phyloP scores from a whole-genome alignment of 2,329 filamentous ascomycete species.

The Aschersonia sp. region DNA sequence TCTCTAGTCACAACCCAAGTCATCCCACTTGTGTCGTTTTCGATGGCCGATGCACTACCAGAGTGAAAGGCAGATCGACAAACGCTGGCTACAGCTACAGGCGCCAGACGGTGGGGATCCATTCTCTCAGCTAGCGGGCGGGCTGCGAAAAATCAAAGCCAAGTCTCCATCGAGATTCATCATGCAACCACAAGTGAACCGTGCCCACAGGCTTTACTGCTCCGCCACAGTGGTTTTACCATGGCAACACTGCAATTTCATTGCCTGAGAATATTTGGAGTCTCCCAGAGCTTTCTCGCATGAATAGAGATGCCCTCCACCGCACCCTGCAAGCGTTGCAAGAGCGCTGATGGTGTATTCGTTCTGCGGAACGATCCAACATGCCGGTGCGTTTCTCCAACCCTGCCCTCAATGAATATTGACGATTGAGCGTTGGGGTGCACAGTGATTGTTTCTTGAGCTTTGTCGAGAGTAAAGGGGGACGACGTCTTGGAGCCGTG shows the following conservation, averaged over 20 bases:
- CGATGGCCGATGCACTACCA: too few relatives aligned
- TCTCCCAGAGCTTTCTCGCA: background rate
- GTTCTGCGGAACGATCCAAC: conserved; percentile 16
- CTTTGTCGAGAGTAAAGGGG: conserved; percentile 65
- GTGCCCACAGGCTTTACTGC: background rate
- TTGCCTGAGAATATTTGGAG: background rate
- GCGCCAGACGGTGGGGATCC: too few relatives aligned
- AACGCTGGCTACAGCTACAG: too few relatives aligned
- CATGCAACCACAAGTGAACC: background rate
- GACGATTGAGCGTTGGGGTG: background rate
- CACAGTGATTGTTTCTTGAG: conserved; percentile 53
- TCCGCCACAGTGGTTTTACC: background rate
- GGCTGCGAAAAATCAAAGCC: background rate
- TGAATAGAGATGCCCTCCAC: background rate
- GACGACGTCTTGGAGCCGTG: conserved; percentile 51
- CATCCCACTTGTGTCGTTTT: too few relatives aligned
- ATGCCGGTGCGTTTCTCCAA: conserved; percentile 13
- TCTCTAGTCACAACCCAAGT: too few relatives aligned
- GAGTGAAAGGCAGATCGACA: too few relatives aligned
- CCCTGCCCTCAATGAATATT: background rate
- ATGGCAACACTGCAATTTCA: background rate
- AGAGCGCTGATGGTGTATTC: conserved; percentile 13
- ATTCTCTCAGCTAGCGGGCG: too few relatives aligned
- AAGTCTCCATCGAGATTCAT: background rate
- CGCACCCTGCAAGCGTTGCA: conserved; percentile 17